Evolutionary conservation across 2,329 filamentous ascomycete species (phyloP).

Genomic region (Akanthomyces dipterigenus): DNA sequence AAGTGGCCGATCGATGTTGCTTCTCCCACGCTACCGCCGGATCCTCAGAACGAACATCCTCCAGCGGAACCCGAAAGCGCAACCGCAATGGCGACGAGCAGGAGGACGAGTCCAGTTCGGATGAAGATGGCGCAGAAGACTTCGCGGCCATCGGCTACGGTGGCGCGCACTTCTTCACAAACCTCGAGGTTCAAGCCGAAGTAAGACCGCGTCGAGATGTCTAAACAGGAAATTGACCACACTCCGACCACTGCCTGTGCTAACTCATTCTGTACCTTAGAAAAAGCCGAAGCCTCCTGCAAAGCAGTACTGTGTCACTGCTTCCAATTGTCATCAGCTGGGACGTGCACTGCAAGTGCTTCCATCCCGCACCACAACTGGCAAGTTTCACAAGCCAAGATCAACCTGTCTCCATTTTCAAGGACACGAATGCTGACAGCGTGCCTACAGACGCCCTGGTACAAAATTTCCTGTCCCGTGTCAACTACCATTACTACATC

Average conservation of each 20-base stretch:
- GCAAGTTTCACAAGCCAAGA: constrained; percentile 17
- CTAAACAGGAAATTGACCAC: background rate
- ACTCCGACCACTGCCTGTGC: background rate
- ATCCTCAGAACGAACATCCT: constrained; percentile 18
- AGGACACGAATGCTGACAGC: background rate
- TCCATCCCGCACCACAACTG: constrained; percentile 28
- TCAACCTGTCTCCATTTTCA: background rate
- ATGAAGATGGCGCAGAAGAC: constrained; percentile 20
- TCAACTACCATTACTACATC: constrained; percentile 34
- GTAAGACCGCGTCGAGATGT: constrained; percentile 14
- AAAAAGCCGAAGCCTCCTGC: constrained; percentile 15
- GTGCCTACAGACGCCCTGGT: constrained; percentile 27
- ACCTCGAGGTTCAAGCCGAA: constrained; percentile 20
- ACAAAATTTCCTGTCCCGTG: constrained; percentile 30
- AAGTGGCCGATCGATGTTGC: constrained; percentile 30
- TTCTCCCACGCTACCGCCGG: constrained; percentile 21
- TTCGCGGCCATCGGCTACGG: constrained; percentile 31
- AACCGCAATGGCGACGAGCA: constrained; percentile 12
- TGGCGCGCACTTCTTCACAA: constrained; percentile 25
- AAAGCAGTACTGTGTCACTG: constrained; percentile 16
- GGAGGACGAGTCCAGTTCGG: constrained; percentile 17
- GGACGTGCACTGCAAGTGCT: constrained; percentile 26
- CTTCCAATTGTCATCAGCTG: constrained; percentile 22
- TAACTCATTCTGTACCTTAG: constrained; percentile 9
- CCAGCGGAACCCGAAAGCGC: constrained; percentile 7